These are phyloP conservation scores for Helotiales sp. DNA, from an alignment of 2,329 filamentous ascomycete species.

Conservation along the genomic window DNA sequence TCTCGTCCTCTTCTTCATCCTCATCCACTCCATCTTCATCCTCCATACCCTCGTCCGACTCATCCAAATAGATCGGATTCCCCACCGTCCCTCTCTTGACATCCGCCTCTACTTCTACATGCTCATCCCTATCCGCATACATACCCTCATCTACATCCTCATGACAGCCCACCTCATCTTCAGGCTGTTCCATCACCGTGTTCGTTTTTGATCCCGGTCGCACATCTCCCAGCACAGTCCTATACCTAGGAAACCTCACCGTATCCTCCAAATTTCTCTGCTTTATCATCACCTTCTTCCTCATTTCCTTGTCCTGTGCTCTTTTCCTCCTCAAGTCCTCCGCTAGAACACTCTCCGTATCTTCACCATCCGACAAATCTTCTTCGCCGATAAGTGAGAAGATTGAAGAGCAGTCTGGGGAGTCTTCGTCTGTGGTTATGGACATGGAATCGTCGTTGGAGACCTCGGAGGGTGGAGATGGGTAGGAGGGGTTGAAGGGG, in stretches of 20 bases:
- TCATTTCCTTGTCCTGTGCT: no score
- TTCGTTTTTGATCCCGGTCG: no score
- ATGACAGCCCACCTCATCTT: no score
- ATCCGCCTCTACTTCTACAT: background rate
- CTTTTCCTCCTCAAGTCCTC: background rate
- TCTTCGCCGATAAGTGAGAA: background rate
- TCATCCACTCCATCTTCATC: background rate
- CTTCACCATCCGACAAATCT: background rate
- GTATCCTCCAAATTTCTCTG: background rate
- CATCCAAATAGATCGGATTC: background rate
- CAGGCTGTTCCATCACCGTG: no score
- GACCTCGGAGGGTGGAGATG: background rate
- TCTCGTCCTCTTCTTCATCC: background rate
- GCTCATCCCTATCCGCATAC: background rate
- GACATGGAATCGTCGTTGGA: background rate
- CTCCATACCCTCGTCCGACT: background rate
- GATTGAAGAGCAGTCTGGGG: background rate
- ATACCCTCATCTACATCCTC: background rate
- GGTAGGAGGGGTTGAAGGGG: background rate
- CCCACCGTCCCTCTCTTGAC: background rate
- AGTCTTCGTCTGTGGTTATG: background rate
- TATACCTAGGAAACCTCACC: background rate
- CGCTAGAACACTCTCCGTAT: background rate
- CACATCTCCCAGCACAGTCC: background rate
- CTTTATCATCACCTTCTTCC: background rate